Evolutionary conservation across 2,329 filamentous ascomycete species (phyloP).

Genomic region (Sphaceloma murrayae): DNA sequence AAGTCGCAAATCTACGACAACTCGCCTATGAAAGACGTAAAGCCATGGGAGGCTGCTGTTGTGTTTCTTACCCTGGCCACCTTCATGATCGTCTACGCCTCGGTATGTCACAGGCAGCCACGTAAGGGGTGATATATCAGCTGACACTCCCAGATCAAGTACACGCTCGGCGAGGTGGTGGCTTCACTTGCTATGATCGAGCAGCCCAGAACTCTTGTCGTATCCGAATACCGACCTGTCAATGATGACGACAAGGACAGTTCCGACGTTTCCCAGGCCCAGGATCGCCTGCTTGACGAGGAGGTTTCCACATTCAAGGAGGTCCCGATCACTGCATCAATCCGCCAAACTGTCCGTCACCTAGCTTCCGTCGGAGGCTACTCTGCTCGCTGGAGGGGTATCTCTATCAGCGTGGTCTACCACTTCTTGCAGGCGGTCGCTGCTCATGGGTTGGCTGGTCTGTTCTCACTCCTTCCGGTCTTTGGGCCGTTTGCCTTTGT

Average conservation of each 20-base stretch:
- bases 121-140: no score
- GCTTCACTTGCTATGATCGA: conserved; percentile 57
- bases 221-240: conserved; percentile 33
- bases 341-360: conserved; percentile 50
- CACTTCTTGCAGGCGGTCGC: conserved; percentile 25
- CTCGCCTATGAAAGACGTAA: conserved; percentile 18
- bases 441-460: conserved; percentile 24
- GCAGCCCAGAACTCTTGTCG: conserved; percentile 44
- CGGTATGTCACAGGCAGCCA: conserved; percentile 27
- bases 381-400: conserved; percentile 29
- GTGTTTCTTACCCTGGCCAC: conserved; percentile 30
- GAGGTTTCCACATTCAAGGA: conserved; percentile 40
- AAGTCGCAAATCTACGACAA: neutral
- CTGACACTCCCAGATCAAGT: conserved; percentile 36
- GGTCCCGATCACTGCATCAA: conserved; percentile 52
- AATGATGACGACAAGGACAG: conserved; percentile 45
- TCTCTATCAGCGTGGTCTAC: conserved; percentile 29
- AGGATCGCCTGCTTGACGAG: conserved; percentile 29
- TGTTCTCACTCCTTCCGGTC: conserved; percentile 38
- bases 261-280: conserved; percentile 36
- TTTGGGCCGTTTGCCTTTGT: conserved; percentile 33
- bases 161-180: conserved; percentile 52
- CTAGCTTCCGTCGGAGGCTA: conserved; percentile 41
- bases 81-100: conserved; percentile 35
- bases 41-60: conserved; percentile 24